Evolutionary conservation across 2,329 filamentous ascomycete species (phyloP).

Genomic region (Pseudocercospora crystallina): DNA sequence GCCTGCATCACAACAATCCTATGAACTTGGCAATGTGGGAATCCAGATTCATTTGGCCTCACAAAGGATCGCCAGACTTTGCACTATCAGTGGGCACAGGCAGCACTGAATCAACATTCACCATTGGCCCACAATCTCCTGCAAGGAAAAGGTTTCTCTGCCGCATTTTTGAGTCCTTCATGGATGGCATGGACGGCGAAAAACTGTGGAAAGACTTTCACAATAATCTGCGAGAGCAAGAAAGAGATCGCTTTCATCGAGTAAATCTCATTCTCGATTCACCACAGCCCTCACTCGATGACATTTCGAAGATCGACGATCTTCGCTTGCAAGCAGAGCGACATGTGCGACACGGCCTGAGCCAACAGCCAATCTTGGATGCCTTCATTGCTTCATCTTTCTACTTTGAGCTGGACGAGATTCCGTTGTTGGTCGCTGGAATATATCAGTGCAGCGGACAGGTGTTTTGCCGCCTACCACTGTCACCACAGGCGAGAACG

Average conservation of each 20-base stretch:
- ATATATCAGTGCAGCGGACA: not conserved
- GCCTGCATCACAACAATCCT: slow-evolving; percentile 33
- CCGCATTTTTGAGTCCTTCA: slow-evolving; percentile 24
- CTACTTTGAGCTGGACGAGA: slow-evolving; percentile 6
- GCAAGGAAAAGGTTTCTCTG: slow-evolving; percentile 25
- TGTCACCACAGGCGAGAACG: not conserved
- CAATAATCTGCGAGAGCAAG: slow-evolving; percentile 15
- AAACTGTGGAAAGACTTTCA: slow-evolving; percentile 25
- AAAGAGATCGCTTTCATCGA: slow-evolving; percentile 24
- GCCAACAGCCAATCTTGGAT: not conserved
- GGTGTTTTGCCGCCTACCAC: slow-evolving; percentile 1
- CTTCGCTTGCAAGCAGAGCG: not conserved
- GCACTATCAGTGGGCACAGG: slow-evolving; percentile 32
- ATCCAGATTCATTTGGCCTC: slow-evolving; percentile 27
- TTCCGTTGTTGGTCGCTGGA: not conserved
- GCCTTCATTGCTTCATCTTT: not conserved
- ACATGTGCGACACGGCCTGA: not conserved
- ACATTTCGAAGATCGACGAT: slow-evolving; percentile 1
- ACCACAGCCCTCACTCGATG: slow-evolving; percentile 24
- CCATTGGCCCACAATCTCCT: slow-evolving; percentile 24
- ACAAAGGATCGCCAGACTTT: slow-evolving; percentile 24
- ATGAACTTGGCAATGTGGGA: slow-evolving; percentile 28
- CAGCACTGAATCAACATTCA: not conserved
- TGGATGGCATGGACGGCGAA: slow-evolving; percentile 28
- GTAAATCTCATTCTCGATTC: slow-evolving; percentile 25